A percentile compares a stretch with the other conserved stretches of the same genome.
phyloP scores from a whole-genome alignment of 768 basidiomycete species.

The Rhizopogon salebrosus region DNA sequence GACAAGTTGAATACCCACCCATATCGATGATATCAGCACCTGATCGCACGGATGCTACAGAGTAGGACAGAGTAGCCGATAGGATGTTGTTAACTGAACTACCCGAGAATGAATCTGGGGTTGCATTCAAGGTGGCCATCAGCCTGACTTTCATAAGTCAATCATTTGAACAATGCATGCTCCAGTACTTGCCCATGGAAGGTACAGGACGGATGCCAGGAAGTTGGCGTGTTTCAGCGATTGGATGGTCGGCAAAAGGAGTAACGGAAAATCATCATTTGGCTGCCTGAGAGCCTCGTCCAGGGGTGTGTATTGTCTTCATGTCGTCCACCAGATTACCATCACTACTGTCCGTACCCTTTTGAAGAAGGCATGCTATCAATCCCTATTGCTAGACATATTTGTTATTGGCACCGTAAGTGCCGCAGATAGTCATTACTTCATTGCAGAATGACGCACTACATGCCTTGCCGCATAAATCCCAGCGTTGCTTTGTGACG shows the following conservation, averaged over 20 bases:
- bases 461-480: too few relatives aligned
- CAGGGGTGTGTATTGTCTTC: slow-evolving; percentile 40
- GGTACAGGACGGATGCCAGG: slow-evolving; percentile 10
- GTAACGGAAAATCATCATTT: slow-evolving; percentile 46
- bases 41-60: slow-evolving; percentile 38
- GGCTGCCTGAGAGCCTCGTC: slow-evolving; percentile 30
- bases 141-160: slow-evolving; percentile 48
- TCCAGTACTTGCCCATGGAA: slow-evolving; percentile 20
- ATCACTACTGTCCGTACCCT: too few relatives aligned
- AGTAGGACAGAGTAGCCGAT: slow-evolving; percentile 50
- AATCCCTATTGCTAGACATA: too few relatives aligned
- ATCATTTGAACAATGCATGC: slow-evolving; percentile 14
- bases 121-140: slow-evolving; percentile 92
- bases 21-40: slow-evolving; percentile 84
- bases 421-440: too few relatives aligned
- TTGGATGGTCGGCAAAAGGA: slow-evolving; percentile 61
- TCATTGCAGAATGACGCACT: too few relatives aligned
- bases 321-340: too few relatives aligned
- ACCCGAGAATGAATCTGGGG: slow-evolving; percentile 96
- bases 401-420: too few relatives aligned
- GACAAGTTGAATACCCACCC: slow-evolving; percentile 94
- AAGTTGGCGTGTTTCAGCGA: slow-evolving; percentile 11
- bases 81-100: slow-evolving; percentile 56
- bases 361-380: too few relatives aligned
- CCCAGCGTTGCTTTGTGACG: too few relatives aligned